Percentiles rank a stretch among this genome's conserved stretches.
Evolutionary conservation across 2,329 filamentous ascomycete genomes (phyloP).

Genomic region (Pleomassaria siparia): DNA sequence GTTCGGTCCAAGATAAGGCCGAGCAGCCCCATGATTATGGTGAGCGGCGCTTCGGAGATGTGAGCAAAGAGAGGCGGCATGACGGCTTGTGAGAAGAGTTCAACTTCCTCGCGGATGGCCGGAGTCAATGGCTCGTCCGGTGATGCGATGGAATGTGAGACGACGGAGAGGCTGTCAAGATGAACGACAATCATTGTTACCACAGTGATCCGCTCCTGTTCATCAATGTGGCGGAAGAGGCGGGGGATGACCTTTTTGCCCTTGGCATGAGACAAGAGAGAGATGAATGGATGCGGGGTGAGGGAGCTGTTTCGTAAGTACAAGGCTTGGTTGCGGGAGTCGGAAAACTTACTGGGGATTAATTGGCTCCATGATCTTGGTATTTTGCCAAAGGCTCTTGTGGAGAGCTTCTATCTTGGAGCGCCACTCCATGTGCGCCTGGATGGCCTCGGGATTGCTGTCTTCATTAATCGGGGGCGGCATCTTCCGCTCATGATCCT

Average conservation of each 20-base stretch:
- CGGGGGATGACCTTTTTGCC: constrained; percentile 95
- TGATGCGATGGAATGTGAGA: constrained; percentile 74
- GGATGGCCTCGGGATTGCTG: constrained; percentile 67
- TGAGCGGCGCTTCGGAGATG: constrained; percentile 85
- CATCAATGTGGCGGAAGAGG: constrained; percentile 89
- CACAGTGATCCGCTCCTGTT: constrained; percentile 91
- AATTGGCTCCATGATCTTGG: constrained; percentile 94
- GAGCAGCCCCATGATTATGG: constrained; percentile 87
- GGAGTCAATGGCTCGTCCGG: constrained; percentile 68
- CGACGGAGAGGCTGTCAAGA: constrained; percentile 87
- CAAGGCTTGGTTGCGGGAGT: not conserved
- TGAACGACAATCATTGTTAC: constrained; percentile 95
- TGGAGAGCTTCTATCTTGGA: constrained; percentile 72
- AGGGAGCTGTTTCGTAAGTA: constrained; percentile 58
- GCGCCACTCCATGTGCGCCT: constrained; percentile 78
- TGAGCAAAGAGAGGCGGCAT: constrained; percentile 89
- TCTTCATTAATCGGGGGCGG: constrained; percentile 67
- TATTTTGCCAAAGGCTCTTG: constrained; percentile 75
- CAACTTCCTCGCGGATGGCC: constrained; percentile 84
- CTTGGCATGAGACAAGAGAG: constrained; percentile 90
- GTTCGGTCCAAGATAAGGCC: constrained; percentile 79
- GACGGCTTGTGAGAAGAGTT: constrained; percentile 83
- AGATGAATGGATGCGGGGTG: constrained; percentile 85
- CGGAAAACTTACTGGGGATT: constrained; percentile 50
- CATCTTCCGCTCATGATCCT: constrained; percentile 85